These are phyloP conservation scores for Eucalyptus erythrocorys DNA, from an alignment of 345 rosid species.

Conservation along the genomic window DNA sequence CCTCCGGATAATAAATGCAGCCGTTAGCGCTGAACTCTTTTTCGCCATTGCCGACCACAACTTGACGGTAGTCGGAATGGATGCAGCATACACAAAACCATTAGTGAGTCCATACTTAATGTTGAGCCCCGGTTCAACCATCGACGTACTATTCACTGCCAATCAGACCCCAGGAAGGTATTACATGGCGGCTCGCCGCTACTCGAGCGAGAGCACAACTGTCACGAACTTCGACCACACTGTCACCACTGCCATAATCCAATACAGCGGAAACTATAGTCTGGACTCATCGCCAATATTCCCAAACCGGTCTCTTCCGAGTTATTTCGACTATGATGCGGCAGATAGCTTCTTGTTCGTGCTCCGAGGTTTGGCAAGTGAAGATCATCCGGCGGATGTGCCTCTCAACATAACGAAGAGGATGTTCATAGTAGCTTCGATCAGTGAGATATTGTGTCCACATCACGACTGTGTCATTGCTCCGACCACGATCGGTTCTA, in stretches of 20 bases:
- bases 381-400: conserved; percentile 9
- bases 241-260: conserved; percentile 26
- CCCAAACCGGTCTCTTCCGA: not conserved
- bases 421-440: conserved; percentile 1
- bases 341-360: not conserved
- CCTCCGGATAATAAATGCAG: conserved; percentile 17
- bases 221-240: not conserved
- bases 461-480: not conserved
- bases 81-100: conserved; percentile 17
- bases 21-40: conserved; percentile 7
- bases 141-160: conserved; percentile 13
- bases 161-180: conserved; percentile 5
- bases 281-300: not conserved
- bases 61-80: conserved; percentile 16
- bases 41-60: conserved; percentile 13
- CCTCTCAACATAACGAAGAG: conserved; percentile 7
- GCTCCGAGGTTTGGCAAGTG: conserved; percentile 7
- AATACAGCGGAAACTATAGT: conserved; percentile 3
- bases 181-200: conserved; percentile 17
- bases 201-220: not conserved
- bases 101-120: not conserved
- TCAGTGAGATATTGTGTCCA: conserved; percentile 3
- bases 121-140: conserved; percentile 21
- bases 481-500: not conserved
- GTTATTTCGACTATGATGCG: not conserved